Conservation (phyloP, 2,329 filamentous ascomycete genomes). For the Hortaea sp. region DNA sequence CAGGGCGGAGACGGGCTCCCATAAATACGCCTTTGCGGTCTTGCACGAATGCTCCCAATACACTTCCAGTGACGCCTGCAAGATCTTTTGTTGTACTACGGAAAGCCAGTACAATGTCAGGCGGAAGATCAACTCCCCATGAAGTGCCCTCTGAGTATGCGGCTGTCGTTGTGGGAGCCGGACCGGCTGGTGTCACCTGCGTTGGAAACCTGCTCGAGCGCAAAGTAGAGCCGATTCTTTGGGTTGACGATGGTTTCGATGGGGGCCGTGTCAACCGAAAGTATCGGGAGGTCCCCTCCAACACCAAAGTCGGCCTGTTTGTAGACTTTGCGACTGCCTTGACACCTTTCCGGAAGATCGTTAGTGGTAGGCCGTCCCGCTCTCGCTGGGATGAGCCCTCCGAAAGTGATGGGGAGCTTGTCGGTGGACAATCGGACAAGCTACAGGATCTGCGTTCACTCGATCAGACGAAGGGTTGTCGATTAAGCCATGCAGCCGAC, state of each 20-base stretch:
- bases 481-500: slow-evolving; percentile 48
- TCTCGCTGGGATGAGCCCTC: slow-evolving; percentile 19
- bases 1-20: background rate
- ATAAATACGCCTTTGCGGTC: no score
- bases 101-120: slow-evolving; percentile 3
- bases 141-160: slow-evolving; percentile 27
- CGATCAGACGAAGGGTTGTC: slow-evolving; percentile 47
- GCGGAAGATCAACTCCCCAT: background rate
- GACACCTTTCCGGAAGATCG: slow-evolving; percentile 43
- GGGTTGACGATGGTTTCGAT: slow-evolving; percentile 49
- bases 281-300: slow-evolving; percentile 54
- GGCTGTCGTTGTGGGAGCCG: slow-evolving; percentile 50
- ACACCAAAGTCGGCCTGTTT: slow-evolving; percentile 53
- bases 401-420: slow-evolving; percentile 15
- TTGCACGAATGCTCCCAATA: background rate
- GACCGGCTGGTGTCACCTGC: slow-evolving; percentile 49
- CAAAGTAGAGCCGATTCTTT: slow-evolving; percentile 42
- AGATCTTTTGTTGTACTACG: background rate
- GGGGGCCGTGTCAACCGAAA: slow-evolving; percentile 33
- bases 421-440: slow-evolving; percentile 37
- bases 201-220: slow-evolving; percentile 53
- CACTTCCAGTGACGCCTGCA: background rate
- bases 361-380: slow-evolving; percentile 33
- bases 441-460: slow-evolving; percentile 44
- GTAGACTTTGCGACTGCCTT: slow-evolving; percentile 46